Evolutionary conservation across 495 filamentous ascomycete genomes (phyloP).

Genomic region (Trichoderma gamsii): DNA sequence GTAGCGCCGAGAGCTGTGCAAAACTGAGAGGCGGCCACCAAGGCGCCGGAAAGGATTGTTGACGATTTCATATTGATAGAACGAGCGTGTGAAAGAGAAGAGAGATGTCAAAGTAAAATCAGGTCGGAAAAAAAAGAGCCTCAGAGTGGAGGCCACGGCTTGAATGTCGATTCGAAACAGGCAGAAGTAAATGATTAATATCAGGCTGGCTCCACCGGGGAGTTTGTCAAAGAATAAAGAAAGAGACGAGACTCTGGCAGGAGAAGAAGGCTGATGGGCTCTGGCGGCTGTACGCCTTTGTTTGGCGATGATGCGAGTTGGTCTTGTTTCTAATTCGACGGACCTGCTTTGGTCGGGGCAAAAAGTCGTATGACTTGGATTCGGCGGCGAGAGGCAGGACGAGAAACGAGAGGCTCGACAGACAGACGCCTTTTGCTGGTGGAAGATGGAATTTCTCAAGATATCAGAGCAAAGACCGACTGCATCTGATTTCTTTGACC

Average conservation of each 20-base stretch:
- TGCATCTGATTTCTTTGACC: conserved; percentile 11
- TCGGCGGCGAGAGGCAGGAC: not conserved
- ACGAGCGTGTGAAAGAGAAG: conserved; percentile 5
- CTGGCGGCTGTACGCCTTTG: not conserved
- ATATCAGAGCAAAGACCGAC: conserved; percentile 2
- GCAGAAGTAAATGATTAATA: not conserved
- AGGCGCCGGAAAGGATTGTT: conserved; percentile 19
- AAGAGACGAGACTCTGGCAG: conserved; percentile 6
- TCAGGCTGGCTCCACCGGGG: conserved; percentile 11
- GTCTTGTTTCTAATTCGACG: not conserved
- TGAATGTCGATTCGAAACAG: conserved; percentile 2
- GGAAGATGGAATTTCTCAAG: not conserved
- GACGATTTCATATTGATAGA: conserved; percentile 25
- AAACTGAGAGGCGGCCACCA: conserved; percentile 20
- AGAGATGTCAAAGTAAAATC: not conserved
- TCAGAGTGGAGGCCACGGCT: not conserved
- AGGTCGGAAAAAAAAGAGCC: not conserved
- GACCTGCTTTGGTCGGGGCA: not conserved
- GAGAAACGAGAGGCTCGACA: conserved; percentile 8
- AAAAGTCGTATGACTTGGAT: not conserved
- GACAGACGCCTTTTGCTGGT: not conserved
- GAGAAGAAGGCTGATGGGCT: not conserved
- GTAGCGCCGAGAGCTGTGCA: conserved; percentile 18
- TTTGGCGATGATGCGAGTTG: not conserved
- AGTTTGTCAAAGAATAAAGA: conserved; percentile 5